These are phyloP conservation scores for Chenopodium berlandieri DNA, from an alignment of 148 eudicot species.

Conservation along the genomic window DNA sequence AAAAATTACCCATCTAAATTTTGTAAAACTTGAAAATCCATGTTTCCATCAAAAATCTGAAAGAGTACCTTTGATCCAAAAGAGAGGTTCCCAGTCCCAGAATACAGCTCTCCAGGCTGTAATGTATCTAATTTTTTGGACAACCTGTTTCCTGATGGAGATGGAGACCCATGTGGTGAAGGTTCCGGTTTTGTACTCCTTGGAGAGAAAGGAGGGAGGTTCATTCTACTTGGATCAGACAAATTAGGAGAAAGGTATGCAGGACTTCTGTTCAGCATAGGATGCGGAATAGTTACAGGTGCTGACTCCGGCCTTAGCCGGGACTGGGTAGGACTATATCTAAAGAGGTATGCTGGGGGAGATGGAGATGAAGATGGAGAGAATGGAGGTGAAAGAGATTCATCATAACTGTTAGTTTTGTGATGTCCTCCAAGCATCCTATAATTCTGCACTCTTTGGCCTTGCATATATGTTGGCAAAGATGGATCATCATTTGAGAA, in stretches of 20 bases:
- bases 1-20: slow-evolving; percentile 8
- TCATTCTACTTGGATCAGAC: slow-evolving; percentile 74
- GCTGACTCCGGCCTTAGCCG: slow-evolving; percentile 67
- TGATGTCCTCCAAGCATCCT: slow-evolving; percentile 41
- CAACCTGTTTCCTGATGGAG: slow-evolving; percentile 66
- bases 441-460: slow-evolving; percentile 51
- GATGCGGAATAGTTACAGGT: slow-evolving; percentile 84
- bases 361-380: slow-evolving; percentile 87
- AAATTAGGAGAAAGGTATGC: slow-evolving; percentile 81
- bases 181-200: slow-evolving; percentile 51
- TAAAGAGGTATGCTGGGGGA: slow-evolving; percentile 50
- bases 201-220: slow-evolving; percentile 85
- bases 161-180: slow-evolving; percentile 70
- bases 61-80: slow-evolving; percentile 61
- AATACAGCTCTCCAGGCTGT: slow-evolving; percentile 49
- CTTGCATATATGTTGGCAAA: slow-evolving; percentile 47
- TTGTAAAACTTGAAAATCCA: not conserved
- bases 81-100: slow-evolving; percentile 42
- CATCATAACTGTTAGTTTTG: slow-evolving; percentile 51
- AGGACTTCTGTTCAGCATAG: slow-evolving; percentile 71
- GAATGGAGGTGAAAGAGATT: slow-evolving; percentile 86
- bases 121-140: slow-evolving; percentile 52
- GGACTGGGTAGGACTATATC: slow-evolving; percentile 50
- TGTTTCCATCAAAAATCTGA: not conserved
- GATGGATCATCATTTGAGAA: slow-evolving; percentile 48